phyloP scores from a whole-genome alignment of 2,329 filamentous ascomycete genomes.

The Alternaria triticimaculans region DNA sequence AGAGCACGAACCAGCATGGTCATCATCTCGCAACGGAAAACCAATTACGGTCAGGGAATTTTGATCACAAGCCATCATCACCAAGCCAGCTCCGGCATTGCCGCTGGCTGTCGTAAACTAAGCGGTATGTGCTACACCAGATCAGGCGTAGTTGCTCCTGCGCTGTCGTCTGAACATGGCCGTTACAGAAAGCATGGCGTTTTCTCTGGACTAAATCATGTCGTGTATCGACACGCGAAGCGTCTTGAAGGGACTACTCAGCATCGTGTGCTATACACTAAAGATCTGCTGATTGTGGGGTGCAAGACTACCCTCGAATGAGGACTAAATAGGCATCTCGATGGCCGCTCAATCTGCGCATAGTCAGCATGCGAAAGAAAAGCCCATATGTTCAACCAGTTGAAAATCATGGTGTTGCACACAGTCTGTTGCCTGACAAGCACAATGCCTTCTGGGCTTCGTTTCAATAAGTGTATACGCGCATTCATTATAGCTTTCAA shows the following conservation, averaged over 20 bases:
- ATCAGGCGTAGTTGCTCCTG: not conserved
- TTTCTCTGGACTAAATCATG: not conserved
- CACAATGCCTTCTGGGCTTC: not conserved
- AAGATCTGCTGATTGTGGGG: not conserved
- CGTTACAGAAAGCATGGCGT: not conserved
- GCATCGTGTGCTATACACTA: not conserved
- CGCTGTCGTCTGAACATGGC: not conserved
- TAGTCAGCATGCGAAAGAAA: not conserved
- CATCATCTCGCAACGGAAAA: not conserved
- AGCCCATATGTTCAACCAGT: not conserved
- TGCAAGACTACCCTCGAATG: not conserved
- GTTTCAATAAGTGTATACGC: not conserved
- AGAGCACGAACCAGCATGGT: not conserved
- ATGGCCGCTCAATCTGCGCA: not conserved
- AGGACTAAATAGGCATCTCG: not conserved
- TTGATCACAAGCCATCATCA: not conserved
- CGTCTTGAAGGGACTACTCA: not conserved
- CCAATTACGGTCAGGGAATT: not conserved
- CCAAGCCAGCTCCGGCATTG: not conserved
- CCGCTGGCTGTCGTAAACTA: not conserved
- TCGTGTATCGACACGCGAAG: not conserved
- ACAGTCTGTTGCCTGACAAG: not conserved
- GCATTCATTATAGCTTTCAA: not conserved
- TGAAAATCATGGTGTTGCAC: not conserved
- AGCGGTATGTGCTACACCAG: not conserved